Base-by-base conservation (phyloP, 352 stramenopile genomes). In the Phytophthora constricta region DNA sequence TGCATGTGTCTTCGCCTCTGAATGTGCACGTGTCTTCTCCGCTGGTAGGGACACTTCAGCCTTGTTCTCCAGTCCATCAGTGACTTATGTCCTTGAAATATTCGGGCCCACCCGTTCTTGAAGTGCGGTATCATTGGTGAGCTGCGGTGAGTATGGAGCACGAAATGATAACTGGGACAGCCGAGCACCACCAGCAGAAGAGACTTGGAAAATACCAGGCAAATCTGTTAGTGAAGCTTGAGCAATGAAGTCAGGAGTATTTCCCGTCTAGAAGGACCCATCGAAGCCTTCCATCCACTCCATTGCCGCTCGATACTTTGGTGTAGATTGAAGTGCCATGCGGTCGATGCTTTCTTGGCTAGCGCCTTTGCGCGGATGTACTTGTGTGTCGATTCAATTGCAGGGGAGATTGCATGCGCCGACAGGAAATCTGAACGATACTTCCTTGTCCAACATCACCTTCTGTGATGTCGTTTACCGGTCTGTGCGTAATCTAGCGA, bases 381-480 rank as follows among this genome's bases (percentile, higher is more conserved):
- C 50, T 23, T 57, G 20, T 57, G 28, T 14, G 31, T 22, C 2
- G 8, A 19, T 3, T 5, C 7, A 4, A 47, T 22, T 11, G 26
- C n/a, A 14, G 26, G 9, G 31, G 7, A 11, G 7, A 11, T 37
- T 7, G 31, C 13, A 7, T 37, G 31, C 7, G 7, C 13, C 7
- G 31, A 37, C 7, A 13, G 11, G 13, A 37, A 11, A 37, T 37
- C 7, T 37, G 31, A 37, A 37, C 31, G 13, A 37, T 11, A 37
- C 31, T 11, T 11, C n/a, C n/a, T n/a, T 13, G 31, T 37, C 31
- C 31, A 13, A 37, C 31, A 37, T 37, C 31, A 37, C 31, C 31
- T 37, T 37, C 7, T 11, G 31, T 37, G 31, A 37, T 70, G 26
- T 69, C 14, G 8, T 64, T 64, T 3, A 42, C 53, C 3, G 52